Evolutionary conservation across 1,284 basidiomycete species (phyloP), one percentile per base, ranked within the genome.

Genomic region (Microbotryum lychnidis-dioicae): DNA sequence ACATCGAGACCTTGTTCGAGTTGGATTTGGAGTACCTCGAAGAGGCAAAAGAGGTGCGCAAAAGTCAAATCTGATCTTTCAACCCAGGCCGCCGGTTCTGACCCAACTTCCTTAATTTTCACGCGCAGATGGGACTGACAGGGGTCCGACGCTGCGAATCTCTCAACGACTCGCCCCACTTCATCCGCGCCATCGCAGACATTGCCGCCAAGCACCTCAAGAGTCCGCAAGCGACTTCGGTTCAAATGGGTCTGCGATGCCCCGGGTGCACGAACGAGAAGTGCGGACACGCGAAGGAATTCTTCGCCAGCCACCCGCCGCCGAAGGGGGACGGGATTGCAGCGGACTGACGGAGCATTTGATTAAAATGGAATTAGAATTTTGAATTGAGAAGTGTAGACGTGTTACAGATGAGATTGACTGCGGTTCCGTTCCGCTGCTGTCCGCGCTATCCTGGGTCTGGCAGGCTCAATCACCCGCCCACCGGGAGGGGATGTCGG

Each of bases 1-100:
- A 98, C 76, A 97, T 99, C 73, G 96, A 99, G 79, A 99, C 96
- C 27, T 80, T 99, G 52, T 98, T 88, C 75, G 96, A 98, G 78
- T 82, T 98, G 54, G 96, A 99, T 76, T 77, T 93, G 59, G 96
- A 99, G 76, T 93, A 97, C 71, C 82, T 82, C 64, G 87, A 87
- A 77, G 94, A 98, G 76, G 94, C 88, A 8, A 82, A 83, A 73
- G 85, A 94, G 83, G 91, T 91, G 70, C 72, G 83, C 73, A 27
- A 10, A 33, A 8, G 21, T n/a, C 46, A 47, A 29, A 33, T n/a
- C 31, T 62, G 21, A 16, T 23, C 46, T 37, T 54, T n/a, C 31
- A 44, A 21, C 49, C 18, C 31, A 31, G 9, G 20, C 29, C 20
- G 25, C 16, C 47, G 10, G 10, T 47, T 25, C 45, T 9, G 8